Percentiles rank a stretch among this genome's conserved stretches.
Evolutionary conservation across 306 rosid genomes (phyloP).

Genomic region (Betula pendula): DNA sequence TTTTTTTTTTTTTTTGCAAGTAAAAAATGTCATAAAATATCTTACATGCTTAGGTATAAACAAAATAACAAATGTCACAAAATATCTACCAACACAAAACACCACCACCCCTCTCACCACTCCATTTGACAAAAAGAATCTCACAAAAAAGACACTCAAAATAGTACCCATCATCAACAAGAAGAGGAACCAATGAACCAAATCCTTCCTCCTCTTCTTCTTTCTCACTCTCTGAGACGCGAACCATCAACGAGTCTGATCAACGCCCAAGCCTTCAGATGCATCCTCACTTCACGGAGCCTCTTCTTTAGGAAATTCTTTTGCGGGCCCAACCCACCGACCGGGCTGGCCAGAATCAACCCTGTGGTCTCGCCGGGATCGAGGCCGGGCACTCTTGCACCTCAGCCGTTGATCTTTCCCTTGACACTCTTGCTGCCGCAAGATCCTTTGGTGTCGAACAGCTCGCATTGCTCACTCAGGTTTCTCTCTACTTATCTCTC

Average conservation of each 20-base stretch:
- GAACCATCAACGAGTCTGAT: too few species aligned
- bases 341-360: conserved; percentile 55
- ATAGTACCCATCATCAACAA: conserved; percentile 21
- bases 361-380: conserved; percentile 28
- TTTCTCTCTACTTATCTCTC: background rate
- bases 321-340: conserved; percentile 75
- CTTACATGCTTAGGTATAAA: too few species aligned
- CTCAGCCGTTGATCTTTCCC: conserved; percentile 98
- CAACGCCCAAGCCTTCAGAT: conserved; percentile 98
- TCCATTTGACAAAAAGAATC: conserved; percentile 52
- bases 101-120: conserved; percentile 16
- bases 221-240: too few species aligned
- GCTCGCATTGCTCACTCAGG: conserved; percentile 98
- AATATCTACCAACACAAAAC: conserved; percentile 46
- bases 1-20: too few species aligned
- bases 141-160: conserved; percentile 46
- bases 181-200: conserved; percentile 29
- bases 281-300: conserved; percentile 88
- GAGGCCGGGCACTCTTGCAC: conserved; percentile 80
- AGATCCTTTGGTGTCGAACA: conserved; percentile 96
- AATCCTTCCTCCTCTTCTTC: conserved; percentile 27
- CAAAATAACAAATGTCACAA: too few species aligned
- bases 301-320: conserved; percentile 92
- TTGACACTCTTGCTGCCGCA: conserved; percentile 90
- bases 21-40: too few species aligned